Evolutionary conservation across 495 filamentous ascomycete genomes (phyloP).

Genomic region (Astrothelium subdiscretum): DNA sequence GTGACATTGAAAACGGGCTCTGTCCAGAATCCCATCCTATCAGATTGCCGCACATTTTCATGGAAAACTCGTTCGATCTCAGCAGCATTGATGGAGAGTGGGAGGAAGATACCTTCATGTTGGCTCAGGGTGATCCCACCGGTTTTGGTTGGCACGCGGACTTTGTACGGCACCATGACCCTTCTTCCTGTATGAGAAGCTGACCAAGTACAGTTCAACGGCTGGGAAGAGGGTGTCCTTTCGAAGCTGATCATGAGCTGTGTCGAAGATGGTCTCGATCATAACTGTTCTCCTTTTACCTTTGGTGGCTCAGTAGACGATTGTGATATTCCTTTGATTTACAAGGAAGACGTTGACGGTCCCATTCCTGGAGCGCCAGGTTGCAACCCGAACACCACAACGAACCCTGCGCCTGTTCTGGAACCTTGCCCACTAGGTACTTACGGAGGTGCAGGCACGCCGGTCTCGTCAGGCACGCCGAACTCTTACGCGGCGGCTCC

Average conservation of each 20-base stretch:
- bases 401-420: slow-evolving; percentile 5
- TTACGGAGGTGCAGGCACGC: neutral
- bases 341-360: slow-evolving; percentile 4
- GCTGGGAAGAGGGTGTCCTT: slow-evolving; percentile 7
- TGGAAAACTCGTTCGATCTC: slow-evolving; percentile 8
- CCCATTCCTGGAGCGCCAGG: slow-evolving; percentile 1
- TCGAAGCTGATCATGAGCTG: slow-evolving; percentile 1
- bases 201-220: slow-evolving; percentile 1
- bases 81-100: neutral
- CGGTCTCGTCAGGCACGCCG: neutral
- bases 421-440: neutral
- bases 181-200: neutral
- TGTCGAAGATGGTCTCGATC: neutral
- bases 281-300: neutral
- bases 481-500: neutral
- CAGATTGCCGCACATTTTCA: slow-evolving; percentile 7
- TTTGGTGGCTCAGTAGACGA: neutral
- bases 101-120: slow-evolving; percentile 1
- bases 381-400: slow-evolving; percentile 3
- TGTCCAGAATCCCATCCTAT: slow-evolving; percentile 5
- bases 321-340: neutral
- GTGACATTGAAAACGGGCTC: neutral
- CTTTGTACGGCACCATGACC: neutral
- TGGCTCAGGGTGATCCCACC: slow-evolving; percentile 4
- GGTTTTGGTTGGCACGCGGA: slow-evolving; percentile 8